Evolutionary conservation across 2,329 filamentous ascomycete genomes (phyloP), one percentile per base, ranked within the genome.

Genomic region (Scedosporium boydii): DNA sequence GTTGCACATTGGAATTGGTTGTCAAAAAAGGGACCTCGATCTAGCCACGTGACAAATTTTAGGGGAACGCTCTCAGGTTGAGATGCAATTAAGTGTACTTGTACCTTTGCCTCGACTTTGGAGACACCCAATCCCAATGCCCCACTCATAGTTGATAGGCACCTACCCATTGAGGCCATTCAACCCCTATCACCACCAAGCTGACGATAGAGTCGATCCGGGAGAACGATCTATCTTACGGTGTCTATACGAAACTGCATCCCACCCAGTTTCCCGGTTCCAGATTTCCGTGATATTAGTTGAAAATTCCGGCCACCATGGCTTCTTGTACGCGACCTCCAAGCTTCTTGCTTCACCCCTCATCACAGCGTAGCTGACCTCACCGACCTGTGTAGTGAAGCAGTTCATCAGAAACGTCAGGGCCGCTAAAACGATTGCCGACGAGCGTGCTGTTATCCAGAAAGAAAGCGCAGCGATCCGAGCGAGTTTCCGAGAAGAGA

Each of bases 361-460:
- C 44, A 48, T 23, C 18, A 18, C 21, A 16, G 51, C 23, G 12
- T 55, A 4, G 51, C 44, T 48, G 44, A 48, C 44, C 16, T 48
- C 10, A 48, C 21, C 16, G n/a, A 23, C 18, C 51, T 6, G 18
- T 67, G 64, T 73, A 98, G 95, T 99, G 75, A 99, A 99, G 81
- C 95, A 98, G 80, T 99, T 99, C 79, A 99, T 99, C 77, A 93
- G 95, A 74, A 98, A 97, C 78, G 95, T 99, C 74, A 91, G 95
- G 75, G 93, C 95, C 65, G 92, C 95, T 65, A 99, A 99, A 81
- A 99, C 95, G 42, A 97, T 99, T 73, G 96, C 96, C 74, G 95
- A 99, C 78, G 95, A 99, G 80, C 87, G 95, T 73, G 93, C 95
- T 60, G 95, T 99, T 63, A 96, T 99, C 66, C 95, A 98, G 72